Conservation (phyloP, 148 eudicot species). For the Fagopyrum homotropicum region DNA sequence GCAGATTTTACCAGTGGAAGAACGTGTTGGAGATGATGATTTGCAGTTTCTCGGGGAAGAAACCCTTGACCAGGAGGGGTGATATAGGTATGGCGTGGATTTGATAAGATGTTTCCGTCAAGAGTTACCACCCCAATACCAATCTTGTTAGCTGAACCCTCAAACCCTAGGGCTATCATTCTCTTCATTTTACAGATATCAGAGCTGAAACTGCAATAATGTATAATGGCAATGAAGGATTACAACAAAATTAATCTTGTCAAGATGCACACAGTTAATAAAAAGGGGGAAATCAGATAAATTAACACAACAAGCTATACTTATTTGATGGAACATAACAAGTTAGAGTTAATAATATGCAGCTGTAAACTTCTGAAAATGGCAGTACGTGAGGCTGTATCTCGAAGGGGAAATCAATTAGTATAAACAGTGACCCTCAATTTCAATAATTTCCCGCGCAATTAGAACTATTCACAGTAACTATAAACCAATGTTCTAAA, state of each 20-base stretch:
- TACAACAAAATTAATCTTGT: too few relatives aligned
- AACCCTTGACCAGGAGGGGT: constrained; percentile 96
- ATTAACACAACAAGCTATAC: background rate
- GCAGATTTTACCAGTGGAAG: constrained; percentile 68
- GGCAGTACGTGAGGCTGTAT: background rate
- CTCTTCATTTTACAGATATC: constrained; percentile 29
- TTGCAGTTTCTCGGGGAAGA: constrained; percentile 87
- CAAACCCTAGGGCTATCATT: constrained; percentile 77
- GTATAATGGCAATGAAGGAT: too few relatives aligned
- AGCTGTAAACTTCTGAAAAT: too few relatives aligned
- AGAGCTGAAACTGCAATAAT: background rate
- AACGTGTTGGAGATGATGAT: constrained; percentile 76
- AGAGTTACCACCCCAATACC: constrained; percentile 77
- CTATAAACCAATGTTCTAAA: background rate
- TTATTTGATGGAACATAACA: too few relatives aligned
- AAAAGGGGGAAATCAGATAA: background rate
- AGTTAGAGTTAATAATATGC: too few relatives aligned
- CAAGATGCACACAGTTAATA: too few relatives aligned
- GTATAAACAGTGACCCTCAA: background rate
- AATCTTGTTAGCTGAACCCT: constrained; percentile 91
- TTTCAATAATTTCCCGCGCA: background rate
- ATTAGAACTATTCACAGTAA: background rate
- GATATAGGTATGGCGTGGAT: constrained; percentile 84
- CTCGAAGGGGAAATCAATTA: background rate
- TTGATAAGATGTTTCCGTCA: constrained; percentile 79